Base-by-base conservation (phyloP, 1,284 basidiomycete genomes). In the Schizophyllum commune region DNA sequence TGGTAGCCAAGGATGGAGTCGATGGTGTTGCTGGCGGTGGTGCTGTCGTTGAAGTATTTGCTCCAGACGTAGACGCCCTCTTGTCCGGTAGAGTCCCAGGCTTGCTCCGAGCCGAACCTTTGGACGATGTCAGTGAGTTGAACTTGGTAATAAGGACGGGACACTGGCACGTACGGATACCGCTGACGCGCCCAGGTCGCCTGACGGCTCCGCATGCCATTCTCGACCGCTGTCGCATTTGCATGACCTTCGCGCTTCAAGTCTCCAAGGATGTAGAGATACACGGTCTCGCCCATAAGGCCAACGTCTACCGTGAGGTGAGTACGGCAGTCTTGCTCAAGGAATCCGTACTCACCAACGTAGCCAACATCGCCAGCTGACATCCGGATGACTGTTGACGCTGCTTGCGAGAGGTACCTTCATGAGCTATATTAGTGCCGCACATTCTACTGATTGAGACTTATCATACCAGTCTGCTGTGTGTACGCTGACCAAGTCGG, bases 11-110 rank as follows among this genome's bases (percentile, higher is more conserved):
- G 68, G 58, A 84, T 83, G 1, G 83, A 83, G 65, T 83, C 83
- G 63, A 85, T 70, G 1, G 78, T 74, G 66, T 84, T 84, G 33
- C 72, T 73, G 1, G 82, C 79, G 0, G 83, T 84, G 1, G 69
- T 75, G 4, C 75, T 74, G 64, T 83, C 77, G 65, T 81, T 82
- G 73, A 85, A 84, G 67, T 79, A 82, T 62, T 74, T 79, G 57
- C 77, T 75, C 83, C 82, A 84, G 0, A 72, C 74, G 65, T 82
- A 84, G 1, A 83, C 81, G 21, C 81, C 81, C 68, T 83, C 82
- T 64, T 84, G 82, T 8, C 83, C 83, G 11, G 83, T 84, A 15
- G 82, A 83, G 67, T 85, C 83, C 82, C 82, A 84, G 8, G 82
- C 82, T 81, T 83, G 83, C 68, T 85, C 82, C 1, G 81, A 82